Evolutionary conservation across 805 yeast genomes (phyloP).

Genomic region (Sugiyamaella smithiae): DNA sequence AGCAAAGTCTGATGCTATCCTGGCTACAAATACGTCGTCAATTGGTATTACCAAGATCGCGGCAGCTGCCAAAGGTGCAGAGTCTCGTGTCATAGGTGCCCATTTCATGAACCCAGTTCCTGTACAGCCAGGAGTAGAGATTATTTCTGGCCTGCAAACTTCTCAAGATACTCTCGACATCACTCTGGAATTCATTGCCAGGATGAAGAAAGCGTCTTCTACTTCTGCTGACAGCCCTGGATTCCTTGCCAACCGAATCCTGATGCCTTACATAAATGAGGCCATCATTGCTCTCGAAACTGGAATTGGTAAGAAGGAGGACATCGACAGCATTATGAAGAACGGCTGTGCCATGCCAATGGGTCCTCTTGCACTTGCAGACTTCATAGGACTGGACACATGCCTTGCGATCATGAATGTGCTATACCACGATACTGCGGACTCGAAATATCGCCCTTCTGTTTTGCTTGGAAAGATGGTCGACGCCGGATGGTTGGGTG

Average conservation of each 20-base stretch:
- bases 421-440: slow-evolving; percentile 39
- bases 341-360: slow-evolving; percentile 48
- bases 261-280: slow-evolving; percentile 45
- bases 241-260: slow-evolving; percentile 43
- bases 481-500: slow-evolving; percentile 43
- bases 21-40: slow-evolving; percentile 44
- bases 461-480: slow-evolving; percentile 38
- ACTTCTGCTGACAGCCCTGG: slow-evolving; percentile 42
- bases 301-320: slow-evolving; percentile 40
- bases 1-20: slow-evolving; percentile 32
- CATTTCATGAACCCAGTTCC: slow-evolving; percentile 49
- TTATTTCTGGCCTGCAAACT: slow-evolving; percentile 42
- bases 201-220: slow-evolving; percentile 39
- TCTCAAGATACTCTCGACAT: slow-evolving; percentile 34
- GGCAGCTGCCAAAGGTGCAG: slow-evolving; percentile 42
- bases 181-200: slow-evolving; percentile 33
- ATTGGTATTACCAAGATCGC: slow-evolving; percentile 44
- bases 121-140: slow-evolving; percentile 43
- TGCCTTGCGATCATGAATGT: slow-evolving; percentile 43
- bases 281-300: slow-evolving; percentile 40
- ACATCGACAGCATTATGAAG: slow-evolving; percentile 43
- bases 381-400: slow-evolving; percentile 44
- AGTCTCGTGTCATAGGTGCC: slow-evolving; percentile 40
- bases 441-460: slow-evolving; percentile 43
- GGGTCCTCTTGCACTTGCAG: slow-evolving; percentile 45